phyloP scores from a whole-genome alignment of 306 rosid genomes.

The Cyclanthera cordifolia region DNA sequence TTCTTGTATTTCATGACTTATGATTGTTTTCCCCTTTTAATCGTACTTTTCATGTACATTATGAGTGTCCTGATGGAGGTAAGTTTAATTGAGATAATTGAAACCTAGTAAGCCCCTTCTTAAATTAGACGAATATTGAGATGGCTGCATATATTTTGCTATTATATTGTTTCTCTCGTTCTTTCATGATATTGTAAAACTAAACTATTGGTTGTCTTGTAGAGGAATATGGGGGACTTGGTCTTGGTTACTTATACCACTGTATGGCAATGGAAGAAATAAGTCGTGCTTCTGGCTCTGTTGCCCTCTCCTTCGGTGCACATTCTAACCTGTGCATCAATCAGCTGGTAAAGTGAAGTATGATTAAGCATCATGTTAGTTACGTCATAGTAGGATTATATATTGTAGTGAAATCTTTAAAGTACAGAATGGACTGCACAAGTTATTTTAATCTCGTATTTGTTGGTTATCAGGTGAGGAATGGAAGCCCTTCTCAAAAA shows the following conservation, averaged over 20 bases:
- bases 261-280: slow-evolving; percentile 91
- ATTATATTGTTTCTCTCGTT: background rate
- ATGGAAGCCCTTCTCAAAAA: slow-evolving; percentile 66
- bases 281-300: slow-evolving; percentile 96
- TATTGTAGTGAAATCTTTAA: background rate
- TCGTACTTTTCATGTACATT: no score
- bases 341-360: slow-evolving; percentile 58
- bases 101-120: background rate
- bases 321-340: slow-evolving; percentile 91
- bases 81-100: background rate
- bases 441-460: background rate
- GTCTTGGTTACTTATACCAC: slow-evolving; percentile 90
- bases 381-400: background rate
- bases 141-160: background rate
- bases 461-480: slow-evolving; percentile 53
- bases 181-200: background rate
- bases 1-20: background rate
- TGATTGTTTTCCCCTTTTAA: background rate
- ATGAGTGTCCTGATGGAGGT: background rate
- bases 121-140: background rate
- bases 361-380: background rate
- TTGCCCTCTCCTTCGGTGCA: slow-evolving; percentile 89
- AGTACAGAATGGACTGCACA: background rate
- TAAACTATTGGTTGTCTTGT: slow-evolving; percentile 20
- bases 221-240: slow-evolving; percentile 98